Percentiles rank a stretch among this genome's conserved stretches.
These are phyloP conservation scores for Terfezia boudieri DNA, from an alignment of 495 filamentous ascomycete species.

Conservation along the genomic window DNA sequence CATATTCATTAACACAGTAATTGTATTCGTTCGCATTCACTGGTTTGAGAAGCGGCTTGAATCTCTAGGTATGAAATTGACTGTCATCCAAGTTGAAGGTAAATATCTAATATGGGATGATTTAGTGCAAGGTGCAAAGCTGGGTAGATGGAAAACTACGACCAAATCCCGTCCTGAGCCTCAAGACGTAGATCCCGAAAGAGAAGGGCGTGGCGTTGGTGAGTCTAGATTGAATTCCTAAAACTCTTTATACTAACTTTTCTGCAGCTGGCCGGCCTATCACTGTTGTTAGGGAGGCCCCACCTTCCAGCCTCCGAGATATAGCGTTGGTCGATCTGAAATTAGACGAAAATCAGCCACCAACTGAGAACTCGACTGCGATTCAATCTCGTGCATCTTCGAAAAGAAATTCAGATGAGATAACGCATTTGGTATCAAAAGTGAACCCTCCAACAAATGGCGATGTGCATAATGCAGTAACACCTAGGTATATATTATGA, in stretches of 20 bases:
- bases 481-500: too few relatives aligned
- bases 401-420: too few relatives aligned
- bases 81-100: background rate
- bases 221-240: background rate
- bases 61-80: constrained; percentile 37
- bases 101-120: background rate
- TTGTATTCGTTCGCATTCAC: constrained; percentile 80
- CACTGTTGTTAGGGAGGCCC: background rate
- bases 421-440: too few relatives aligned
- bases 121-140: too few relatives aligned
- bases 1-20: constrained; percentile 67
- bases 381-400: too few relatives aligned
- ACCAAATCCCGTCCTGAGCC: constrained; percentile 4
- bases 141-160: too few relatives aligned
- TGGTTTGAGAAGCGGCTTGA: constrained; percentile 96
- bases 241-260: too few relatives aligned
- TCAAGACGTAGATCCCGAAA: constrained; percentile 22
- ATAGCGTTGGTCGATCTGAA: too few relatives aligned
- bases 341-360: too few relatives aligned
- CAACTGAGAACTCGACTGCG: too few relatives aligned
- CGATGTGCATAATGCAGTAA: too few relatives aligned
- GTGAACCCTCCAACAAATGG: too few relatives aligned
- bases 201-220: constrained; percentile 33
- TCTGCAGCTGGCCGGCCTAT: background rate
- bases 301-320: background rate